Conservation (phyloP, 306 rosid species). For the Vigna hirtella region DNA sequence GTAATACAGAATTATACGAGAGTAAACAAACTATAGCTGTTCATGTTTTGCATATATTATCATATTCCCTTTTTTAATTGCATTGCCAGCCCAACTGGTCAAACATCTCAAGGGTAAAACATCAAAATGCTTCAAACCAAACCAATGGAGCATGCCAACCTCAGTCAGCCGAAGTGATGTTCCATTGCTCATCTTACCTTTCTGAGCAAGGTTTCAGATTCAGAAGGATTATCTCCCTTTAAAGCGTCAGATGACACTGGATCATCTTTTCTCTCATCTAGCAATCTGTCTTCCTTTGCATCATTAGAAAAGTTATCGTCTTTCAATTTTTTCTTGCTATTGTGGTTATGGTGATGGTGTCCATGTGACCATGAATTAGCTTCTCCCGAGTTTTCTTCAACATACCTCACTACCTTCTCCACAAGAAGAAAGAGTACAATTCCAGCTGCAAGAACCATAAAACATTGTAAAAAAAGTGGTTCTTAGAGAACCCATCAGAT, state of each 20-base stretch:
- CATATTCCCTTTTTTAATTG: constrained; percentile 15
- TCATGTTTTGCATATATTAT: constrained; percentile 25
- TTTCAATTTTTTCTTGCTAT: constrained; percentile 67
- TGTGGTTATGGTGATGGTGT: constrained; percentile 83
- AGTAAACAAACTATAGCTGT: constrained; percentile 19
- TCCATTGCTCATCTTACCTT: constrained; percentile 64
- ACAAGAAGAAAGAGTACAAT: constrained; percentile 92
- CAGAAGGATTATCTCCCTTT: constrained; percentile 54
- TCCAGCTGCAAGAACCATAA: constrained; percentile 72
- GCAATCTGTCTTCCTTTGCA: constrained; percentile 44
- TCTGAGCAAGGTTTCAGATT: constrained; percentile 55
- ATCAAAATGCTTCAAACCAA: constrained; percentile 32
- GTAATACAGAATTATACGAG: constrained; percentile 12
- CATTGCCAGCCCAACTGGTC: constrained; percentile 26
- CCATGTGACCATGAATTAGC: constrained; percentile 71
- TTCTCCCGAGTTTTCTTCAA: constrained; percentile 81
- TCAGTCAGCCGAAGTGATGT: neutral
- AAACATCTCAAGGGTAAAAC: constrained; percentile 22
- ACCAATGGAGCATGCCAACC: constrained; percentile 27
- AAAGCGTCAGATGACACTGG: constrained; percentile 44
- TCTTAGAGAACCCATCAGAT: constrained; percentile 30
- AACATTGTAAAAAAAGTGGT: constrained; percentile 39
- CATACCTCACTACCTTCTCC: constrained; percentile 92
- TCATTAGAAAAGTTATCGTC: constrained; percentile 49
- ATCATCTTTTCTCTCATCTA: constrained; percentile 52